Evolutionary conservation across 2,329 filamentous ascomycete genomes (phyloP), one percentile per base, ranked within the genome.

Genomic region (Cladosporium sp.): DNA sequence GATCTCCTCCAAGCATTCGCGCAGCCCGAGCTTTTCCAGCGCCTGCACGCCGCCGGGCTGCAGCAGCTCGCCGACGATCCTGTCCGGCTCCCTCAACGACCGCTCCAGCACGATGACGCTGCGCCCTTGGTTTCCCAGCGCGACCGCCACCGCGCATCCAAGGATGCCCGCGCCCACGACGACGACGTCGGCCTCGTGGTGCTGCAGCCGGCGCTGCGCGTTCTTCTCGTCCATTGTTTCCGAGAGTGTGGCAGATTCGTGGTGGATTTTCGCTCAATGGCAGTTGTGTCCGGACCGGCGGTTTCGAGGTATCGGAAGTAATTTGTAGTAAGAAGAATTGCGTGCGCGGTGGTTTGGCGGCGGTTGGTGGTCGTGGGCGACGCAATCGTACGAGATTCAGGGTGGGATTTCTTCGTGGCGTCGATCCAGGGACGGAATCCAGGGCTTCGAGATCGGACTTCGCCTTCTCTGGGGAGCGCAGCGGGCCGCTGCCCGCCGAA

Each of bases 41-140:
- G 93, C 87, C 49, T 82, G 77, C 33, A 95, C 84, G 46, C 93
- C 93, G 46, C 93, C 93, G 0, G 93, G 93, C 72, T 98, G 93
- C 62, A 98, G 75, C 59, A 98, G 74, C 74, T 98, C 93, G 62
- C 93, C 93, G 44, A 98, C 90, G 61, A 98, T 98, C 58, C 93
- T 84, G 73, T 97, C 87, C 16, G 93, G 93, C 74, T 97, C 86
- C 71, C 89, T 89, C 72, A 97, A 77, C 72, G 84, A 95, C 64
- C 82, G 82, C 74, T 98, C 93, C 46, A 98, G 81, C 48, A 98
- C 76, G 22, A 97, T 79, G 22, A 98, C 91, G 68, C 87, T 95
- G 58, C 93, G 84, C 50, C 90, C 91, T 73, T 97, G 93, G 62
- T 87, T 85, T 54, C 87, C 91, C 43, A 97, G 79, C 18, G 92